Conservation (phyloP, 2,329 filamentous ascomycete genomes). For the Alternaria sp. region DNA sequence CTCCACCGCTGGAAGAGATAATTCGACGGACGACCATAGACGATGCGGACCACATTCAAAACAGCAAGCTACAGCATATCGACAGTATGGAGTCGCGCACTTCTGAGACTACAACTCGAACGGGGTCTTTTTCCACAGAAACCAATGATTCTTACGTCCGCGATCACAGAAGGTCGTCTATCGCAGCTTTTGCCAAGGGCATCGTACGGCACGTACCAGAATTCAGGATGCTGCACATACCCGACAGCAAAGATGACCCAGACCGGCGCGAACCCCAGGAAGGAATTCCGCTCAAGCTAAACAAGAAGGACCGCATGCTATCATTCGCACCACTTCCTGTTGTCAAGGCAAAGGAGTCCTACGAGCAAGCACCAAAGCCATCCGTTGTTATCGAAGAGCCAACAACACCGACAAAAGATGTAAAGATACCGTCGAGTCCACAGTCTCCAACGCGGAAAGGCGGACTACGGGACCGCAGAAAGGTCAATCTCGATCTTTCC, state of each 20-base stretch:
- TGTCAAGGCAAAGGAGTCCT: background rate
- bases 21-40: slow-evolving; percentile 17
- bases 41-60: slow-evolving; percentile 15
- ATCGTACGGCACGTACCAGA: slow-evolving; percentile 30
- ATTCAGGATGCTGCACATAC: slow-evolving; percentile 24
- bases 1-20: slow-evolving; percentile 31
- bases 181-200: slow-evolving; percentile 33
- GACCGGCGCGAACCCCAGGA: background rate
- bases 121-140: background rate
- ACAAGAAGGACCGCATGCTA: slow-evolving; percentile 14
- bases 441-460: slow-evolving; percentile 10
- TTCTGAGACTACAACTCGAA: slow-evolving; percentile 3
- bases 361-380: slow-evolving; percentile 2
- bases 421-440: background rate
- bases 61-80: slow-evolving; percentile 12
- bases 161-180: slow-evolving; percentile 28
- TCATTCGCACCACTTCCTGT: slow-evolving; percentile 11
- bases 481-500: slow-evolving; percentile 35
- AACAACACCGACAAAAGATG: background rate
- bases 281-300: background rate
- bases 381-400: background rate
- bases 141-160: slow-evolving; percentile 5
- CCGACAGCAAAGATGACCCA: slow-evolving; percentile 7
- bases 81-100: slow-evolving; percentile 19
- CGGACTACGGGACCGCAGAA: slow-evolving; percentile 36